These are phyloP conservation scores for Populus euphratica DNA, from an alignment of 345 rosid species.

Conservation along the genomic window DNA sequence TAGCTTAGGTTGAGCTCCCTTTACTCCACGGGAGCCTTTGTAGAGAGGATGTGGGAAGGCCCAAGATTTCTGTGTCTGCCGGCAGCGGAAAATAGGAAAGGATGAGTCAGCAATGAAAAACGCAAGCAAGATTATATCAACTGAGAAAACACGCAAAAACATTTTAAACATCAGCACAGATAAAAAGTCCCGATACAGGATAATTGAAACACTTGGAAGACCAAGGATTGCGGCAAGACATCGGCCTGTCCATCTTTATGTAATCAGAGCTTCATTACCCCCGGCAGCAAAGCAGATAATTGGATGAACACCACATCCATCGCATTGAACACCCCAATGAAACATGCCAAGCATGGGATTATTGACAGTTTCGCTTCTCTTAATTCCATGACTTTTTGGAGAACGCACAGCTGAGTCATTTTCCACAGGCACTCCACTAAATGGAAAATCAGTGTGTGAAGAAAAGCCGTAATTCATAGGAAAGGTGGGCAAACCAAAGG, in stretches of 20 bases:
- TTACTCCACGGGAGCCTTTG: conserved; percentile 27
- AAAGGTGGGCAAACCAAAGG: not conserved
- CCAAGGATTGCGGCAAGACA: conserved; percentile 26
- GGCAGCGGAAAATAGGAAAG: not conserved
- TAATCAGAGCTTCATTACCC: conserved; percentile 66
- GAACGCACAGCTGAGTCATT: conserved; percentile 4
- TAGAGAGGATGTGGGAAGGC: conserved; percentile 17
- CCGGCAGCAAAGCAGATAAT: conserved; percentile 72
- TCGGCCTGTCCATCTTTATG: conserved; percentile 63
- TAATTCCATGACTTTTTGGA: conserved; percentile 15
- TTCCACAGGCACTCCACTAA: too few relatives aligned
- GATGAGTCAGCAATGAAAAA: not conserved
- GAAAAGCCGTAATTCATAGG: not conserved
- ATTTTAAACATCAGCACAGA: not conserved
- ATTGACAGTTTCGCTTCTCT: conserved; percentile 24
- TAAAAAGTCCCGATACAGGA: conserved; percentile 34
- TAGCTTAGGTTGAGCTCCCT: conserved; percentile 42
- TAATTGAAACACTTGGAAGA: conserved; percentile 30
- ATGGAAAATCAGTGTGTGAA: conserved; percentile 38
- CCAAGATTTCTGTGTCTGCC: conserved; percentile 32
- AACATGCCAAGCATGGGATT: conserved; percentile 45
- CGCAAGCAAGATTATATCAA: not conserved
- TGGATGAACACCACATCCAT: conserved; percentile 86
- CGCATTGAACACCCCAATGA: conserved; percentile 85
- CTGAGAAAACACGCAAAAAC: not conserved